Evolutionary conservation across 352 stramenopile species (phyloP).

Genomic region (Globisporangium rhizosaccharum): DNA sequence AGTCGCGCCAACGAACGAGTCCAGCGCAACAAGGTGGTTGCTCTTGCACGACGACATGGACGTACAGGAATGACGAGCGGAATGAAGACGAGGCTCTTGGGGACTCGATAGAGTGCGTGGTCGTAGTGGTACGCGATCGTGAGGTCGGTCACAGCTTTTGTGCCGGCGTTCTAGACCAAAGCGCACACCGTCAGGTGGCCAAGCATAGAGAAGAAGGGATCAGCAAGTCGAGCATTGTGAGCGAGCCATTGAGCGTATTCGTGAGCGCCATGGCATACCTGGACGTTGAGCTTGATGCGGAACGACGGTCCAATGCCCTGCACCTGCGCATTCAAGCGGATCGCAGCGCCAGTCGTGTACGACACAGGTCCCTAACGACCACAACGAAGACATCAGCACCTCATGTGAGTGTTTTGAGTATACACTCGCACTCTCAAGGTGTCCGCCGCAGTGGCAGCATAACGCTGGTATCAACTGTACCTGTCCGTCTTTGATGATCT

Average conservation of each 20-base stretch:
- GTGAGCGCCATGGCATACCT: slow-evolving; percentile 21
- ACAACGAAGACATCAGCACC: neutral
- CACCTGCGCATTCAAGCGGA: slow-evolving; percentile 79
- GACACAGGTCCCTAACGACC: slow-evolving; percentile 50
- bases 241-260: no score
- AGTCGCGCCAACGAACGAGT: neutral
- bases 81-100: slow-evolving; percentile 58
- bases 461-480: slow-evolving; percentile 16
- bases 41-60: neutral
- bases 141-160: slow-evolving; percentile 58
- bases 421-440: neutral
- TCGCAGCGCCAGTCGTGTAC: slow-evolving; percentile 59
- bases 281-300: slow-evolving; percentile 77
- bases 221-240: no score
- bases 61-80: slow-evolving; percentile 68
- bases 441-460: neutral
- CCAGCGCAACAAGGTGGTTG: neutral
- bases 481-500: slow-evolving; percentile 87
- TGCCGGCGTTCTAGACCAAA: slow-evolving; percentile 46
- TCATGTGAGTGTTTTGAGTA: neutral
- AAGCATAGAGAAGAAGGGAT: neutral
- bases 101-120: slow-evolving; percentile 61
- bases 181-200: neutral
- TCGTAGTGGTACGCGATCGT: slow-evolving; percentile 76
- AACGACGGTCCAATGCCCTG: slow-evolving; percentile 78